Base-by-base conservation (phyloP, 116 monocot species). In the Iris pallida region DNA sequence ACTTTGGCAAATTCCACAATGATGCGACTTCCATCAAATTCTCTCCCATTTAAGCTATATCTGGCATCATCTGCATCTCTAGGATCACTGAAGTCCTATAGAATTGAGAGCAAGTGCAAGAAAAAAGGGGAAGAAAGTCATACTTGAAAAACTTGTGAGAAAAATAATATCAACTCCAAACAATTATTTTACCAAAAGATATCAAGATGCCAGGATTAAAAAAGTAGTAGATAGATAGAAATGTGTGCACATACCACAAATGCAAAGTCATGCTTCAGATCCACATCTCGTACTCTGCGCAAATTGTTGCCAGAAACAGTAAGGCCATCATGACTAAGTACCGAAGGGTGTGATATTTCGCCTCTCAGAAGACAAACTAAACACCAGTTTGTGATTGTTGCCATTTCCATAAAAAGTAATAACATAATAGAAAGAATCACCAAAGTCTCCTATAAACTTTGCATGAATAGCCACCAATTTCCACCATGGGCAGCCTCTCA, bases 241-340 rank as follows among this genome's bases (percentile, higher is more conserved):
- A 51, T 59, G 59, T 19, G 86, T 86, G 42, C 47, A 85, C 97
- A 72, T 98, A 98, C 98, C 74, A 98, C 73, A 70, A 98, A 98
- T 56, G 98, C 90, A 69, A 81, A 98, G 81, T 98, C 93, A 64
- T 88, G 93, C 98, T 98, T 98, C 90, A 98, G 69, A 79, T 92
- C 98, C 98, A 98, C 92, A 73, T 92, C 98, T 16, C 93, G 98
- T 81, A 98, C 78, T 92, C 92, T 97, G 92, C 85, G 89, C 69
- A 90, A 96, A 92, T 64, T 82, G 89, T 90, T 90, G 71, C 87
- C 89, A 92, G 73, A 95, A 91, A 95, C 76, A 95, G 71, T 86
- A 95, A 95, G 84, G 78, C 85, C 85, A 81, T 82, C 90, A 94
- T 74, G 70, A 88, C 74, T 81, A 83, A 75, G 79, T 75, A 83